Evolutionary conservation across 2,329 filamentous ascomycete genomes (phyloP), one percentile per base, ranked within the genome.

Genomic region (Acrodontium crateriforme): DNA sequence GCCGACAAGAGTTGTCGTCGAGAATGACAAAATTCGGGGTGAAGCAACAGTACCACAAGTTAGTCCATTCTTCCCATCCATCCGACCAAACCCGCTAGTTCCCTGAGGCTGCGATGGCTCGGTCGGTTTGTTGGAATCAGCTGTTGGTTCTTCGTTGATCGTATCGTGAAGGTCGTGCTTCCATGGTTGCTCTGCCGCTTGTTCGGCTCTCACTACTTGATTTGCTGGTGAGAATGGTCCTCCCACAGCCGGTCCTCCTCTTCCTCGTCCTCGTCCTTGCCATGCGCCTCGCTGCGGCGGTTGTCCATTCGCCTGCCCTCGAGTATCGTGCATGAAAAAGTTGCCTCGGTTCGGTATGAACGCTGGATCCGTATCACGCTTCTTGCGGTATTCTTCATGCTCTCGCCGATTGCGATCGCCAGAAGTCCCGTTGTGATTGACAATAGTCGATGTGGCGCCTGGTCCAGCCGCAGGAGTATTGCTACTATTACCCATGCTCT

Each of bases 241-340:
- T 19, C 72, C 71, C 34, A 72, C 62, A 26, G 67, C 61, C 33
- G 69, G 32, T 46, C 70, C 68, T 46, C 72, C 81, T 54, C 71
- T 63, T 39, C 72, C 67, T 36, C 68, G 61, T 19, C 72, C 75
- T 54, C 76, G 67, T 17, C 69, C 69, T 13, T 25, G 29, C 34
- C 39, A 44, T 23, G 31, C 40, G 10, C 45, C 46, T 33, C 47
- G 30, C 6, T 35, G 24, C 10, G 38, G 32, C 10, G 35, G 32
- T 25, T 41, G 43, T 13, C 39, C 41, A 25, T 41, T 34, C 3
- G 23, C 30, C 12, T 34, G 29, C 9, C 41, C 78, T 31, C 78
- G 71, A 43, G 82, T 76, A 52, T 95, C 89, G 55, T 95, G 87
- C 72, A 95, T 84, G 61, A 94, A 95, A 63, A 95, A 95, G 37